Conservation (phyloP, 768 basidiomycete species). For the Austroboletus eburneus region DNA sequence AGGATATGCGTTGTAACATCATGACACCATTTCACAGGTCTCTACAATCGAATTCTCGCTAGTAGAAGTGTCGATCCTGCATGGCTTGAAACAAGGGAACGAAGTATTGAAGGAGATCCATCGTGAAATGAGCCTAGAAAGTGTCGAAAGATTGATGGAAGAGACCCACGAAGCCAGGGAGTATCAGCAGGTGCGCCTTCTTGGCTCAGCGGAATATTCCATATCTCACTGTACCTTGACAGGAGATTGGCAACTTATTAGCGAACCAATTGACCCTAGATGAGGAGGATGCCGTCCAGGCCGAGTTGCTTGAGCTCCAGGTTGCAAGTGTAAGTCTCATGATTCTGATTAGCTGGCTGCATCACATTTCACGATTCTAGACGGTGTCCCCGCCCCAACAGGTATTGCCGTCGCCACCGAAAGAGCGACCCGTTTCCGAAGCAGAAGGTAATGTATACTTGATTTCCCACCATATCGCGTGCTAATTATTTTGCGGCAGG, state of each 20-base stretch:
- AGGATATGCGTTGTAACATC: not conserved
- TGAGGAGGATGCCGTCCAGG: conserved; percentile 92
- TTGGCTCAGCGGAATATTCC: not conserved
- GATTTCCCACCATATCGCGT: not conserved
- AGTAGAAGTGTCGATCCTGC: conserved; percentile 87
- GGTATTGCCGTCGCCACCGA: conserved; percentile 54
- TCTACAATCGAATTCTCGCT: conserved; percentile 96
- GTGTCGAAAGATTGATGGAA: conserved; percentile 89
- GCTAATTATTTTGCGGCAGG: conserved; percentile 9
- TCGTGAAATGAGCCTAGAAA: conserved; percentile 87
- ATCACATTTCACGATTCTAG: conserved; percentile 22
- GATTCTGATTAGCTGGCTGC: not conserved
- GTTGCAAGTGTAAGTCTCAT: conserved; percentile 48
- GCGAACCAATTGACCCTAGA: conserved; percentile 77
- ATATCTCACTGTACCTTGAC: conserved; percentile 1
- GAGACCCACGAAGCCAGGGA: conserved; percentile 91
- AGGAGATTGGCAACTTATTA: conserved; percentile 93
- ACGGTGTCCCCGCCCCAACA: conserved; percentile 28
- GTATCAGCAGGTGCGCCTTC: conserved; percentile 70
- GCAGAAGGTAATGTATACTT: conserved; percentile 29
- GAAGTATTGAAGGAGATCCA: conserved; percentile 92
- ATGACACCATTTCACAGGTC: conserved; percentile 51
- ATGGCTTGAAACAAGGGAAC: conserved; percentile 91
- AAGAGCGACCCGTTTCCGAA: conserved; percentile 34
- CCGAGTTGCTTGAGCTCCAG: conserved; percentile 71